Percentiles rank a stretch among this genome's conserved stretches.
phyloP scores from a whole-genome alignment of 2,329 filamentous ascomycete genomes.

The Paraconiothyrium sp. region DNA sequence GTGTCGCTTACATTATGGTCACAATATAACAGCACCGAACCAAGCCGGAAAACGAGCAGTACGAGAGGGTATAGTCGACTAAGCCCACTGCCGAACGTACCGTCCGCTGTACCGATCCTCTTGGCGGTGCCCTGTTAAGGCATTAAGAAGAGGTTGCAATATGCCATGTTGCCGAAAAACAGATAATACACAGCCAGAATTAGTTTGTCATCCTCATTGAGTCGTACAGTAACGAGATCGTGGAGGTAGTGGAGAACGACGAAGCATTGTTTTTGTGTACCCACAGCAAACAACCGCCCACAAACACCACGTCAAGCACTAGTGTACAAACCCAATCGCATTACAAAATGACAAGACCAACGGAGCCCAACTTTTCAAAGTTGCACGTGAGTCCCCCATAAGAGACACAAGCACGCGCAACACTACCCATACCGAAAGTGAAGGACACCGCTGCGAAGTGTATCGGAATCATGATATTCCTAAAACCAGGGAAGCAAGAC shows the following conservation, averaged over 20 bases:
- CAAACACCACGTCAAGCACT: not conserved
- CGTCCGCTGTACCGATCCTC: not conserved
- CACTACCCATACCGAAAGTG: not conserved
- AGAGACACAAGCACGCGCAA: not conserved
- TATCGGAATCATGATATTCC: not conserved
- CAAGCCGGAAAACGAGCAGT: not conserved
- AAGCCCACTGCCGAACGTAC: not conserved
- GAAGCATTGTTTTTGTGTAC: not conserved
- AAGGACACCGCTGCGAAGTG: not conserved
- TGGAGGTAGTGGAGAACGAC: not conserved
- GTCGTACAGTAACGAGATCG: not conserved
- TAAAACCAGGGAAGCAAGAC: not conserved
- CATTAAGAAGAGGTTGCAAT: too few species aligned
- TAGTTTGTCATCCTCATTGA: not conserved
- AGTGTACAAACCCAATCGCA: constrained; percentile 11
- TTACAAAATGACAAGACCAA: not conserved
- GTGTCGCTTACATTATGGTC: not conserved
- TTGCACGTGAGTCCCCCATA: not conserved
- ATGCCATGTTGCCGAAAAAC: too few species aligned
- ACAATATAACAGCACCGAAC: not conserved
- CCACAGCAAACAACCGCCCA: constrained; percentile 2
- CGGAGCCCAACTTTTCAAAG: not conserved
- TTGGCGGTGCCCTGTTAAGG: not conserved
- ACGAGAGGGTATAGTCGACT: not conserved
- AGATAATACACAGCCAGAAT: too few species aligned